phyloP scores from a whole-genome alignment of 495 filamentous ascomycete species.

The Gamarada debralockiae region DNA sequence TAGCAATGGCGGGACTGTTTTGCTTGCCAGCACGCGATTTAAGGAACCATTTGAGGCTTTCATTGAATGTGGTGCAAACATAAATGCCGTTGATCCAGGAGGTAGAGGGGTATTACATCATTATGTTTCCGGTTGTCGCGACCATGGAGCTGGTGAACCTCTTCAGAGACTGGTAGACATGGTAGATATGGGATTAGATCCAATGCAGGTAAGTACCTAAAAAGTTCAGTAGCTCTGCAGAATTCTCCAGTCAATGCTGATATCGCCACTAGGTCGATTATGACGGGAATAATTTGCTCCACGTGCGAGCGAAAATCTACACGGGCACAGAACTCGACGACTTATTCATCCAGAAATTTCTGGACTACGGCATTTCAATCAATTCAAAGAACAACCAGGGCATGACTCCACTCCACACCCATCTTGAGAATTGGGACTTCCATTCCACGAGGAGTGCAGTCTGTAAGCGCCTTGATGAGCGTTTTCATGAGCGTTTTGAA shows the following conservation, averaged over 20 bases:
- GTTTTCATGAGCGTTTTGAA: no score
- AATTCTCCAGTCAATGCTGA: neutral
- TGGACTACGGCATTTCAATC: conserved; percentile 12
- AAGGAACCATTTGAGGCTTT: conserved; percentile 6
- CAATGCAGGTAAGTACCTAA: neutral
- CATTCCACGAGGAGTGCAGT: neutral
- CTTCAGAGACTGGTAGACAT: no score
- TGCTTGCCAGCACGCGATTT: conserved; percentile 4
- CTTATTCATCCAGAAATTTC: conserved; percentile 3
- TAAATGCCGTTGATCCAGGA: conserved; percentile 4
- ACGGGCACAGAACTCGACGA: neutral
- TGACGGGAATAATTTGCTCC: conserved; percentile 14
- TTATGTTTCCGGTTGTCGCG: neutral
- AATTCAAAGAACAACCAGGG: conserved; percentile 20
- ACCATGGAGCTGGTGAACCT: neutral
- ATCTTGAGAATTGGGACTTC: neutral
- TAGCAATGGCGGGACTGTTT: conserved; percentile 14
- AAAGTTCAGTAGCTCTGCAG: neutral
- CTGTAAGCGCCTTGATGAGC: neutral
- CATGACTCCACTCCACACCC: conserved; percentile 12
- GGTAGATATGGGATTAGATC: no score
- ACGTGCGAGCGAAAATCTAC: neutral
- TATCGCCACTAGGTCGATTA: conserved; percentile 1
- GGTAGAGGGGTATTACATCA: conserved; percentile 12
- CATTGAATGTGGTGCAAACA: conserved; percentile 12